phyloP scores from a whole-genome alignment of 2,329 filamentous ascomycete genomes.

The Cadophora luteo-olivacea region DNA sequence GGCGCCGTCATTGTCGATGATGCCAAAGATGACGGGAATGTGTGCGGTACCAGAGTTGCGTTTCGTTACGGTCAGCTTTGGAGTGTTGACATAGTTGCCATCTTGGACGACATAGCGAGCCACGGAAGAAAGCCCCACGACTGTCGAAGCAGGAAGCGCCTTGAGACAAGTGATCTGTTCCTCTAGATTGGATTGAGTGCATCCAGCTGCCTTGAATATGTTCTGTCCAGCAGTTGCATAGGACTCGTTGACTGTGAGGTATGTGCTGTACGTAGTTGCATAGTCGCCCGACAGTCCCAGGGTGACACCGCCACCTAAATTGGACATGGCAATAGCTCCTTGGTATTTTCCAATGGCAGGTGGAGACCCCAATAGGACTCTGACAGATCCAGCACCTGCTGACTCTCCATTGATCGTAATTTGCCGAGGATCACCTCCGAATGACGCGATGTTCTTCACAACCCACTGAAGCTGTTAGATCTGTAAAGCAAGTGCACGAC shows the following conservation, averaged over 20 bases:
- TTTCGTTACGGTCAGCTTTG: conserved; percentile 52
- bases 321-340: conserved; percentile 56
- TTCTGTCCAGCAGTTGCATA: conserved; percentile 55
- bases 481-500: background rate
- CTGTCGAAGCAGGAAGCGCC: conserved; percentile 47
- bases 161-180: conserved; percentile 55
- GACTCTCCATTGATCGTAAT: conserved; percentile 59
- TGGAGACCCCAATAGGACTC: conserved; percentile 55
- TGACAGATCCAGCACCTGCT: conserved; percentile 57
- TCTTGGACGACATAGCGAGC: conserved; percentile 62
- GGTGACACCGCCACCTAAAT: conserved; percentile 57
- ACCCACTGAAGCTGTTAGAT: conserved; percentile 50
- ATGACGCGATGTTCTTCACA: conserved; percentile 51
- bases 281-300: conserved; percentile 55
- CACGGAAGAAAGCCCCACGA: conserved; percentile 48
- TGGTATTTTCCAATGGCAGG: conserved; percentile 54
- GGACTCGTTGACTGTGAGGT: conserved; percentile 57
- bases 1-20: conserved; percentile 55
- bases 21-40: conserved; percentile 59
- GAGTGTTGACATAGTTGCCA: conserved; percentile 56
- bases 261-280: conserved; percentile 59
- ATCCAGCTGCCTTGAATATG: conserved; percentile 56
- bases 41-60: conserved; percentile 53
- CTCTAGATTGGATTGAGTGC: conserved; percentile 50
- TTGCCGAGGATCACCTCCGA: conserved; percentile 54